Base-by-base conservation (phyloP, 257 asterid species). In the Solanum boliviense region DNA sequence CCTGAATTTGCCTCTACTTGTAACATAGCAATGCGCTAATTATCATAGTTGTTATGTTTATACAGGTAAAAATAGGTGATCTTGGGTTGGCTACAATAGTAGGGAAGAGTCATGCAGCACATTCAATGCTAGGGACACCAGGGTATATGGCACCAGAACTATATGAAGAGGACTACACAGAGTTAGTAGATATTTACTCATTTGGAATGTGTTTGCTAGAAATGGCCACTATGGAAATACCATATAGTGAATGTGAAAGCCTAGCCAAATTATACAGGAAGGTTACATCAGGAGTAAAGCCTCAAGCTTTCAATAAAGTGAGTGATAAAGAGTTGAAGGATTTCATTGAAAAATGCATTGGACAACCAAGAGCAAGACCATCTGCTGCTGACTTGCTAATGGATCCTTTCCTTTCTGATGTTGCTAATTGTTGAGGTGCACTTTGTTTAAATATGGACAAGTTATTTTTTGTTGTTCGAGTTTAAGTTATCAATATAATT, bases 111-210 rank as follows among this genome's bases (percentile, higher is more conserved):
- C 91, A 89, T 78, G 90, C 90, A 5, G 91, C 91, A n/a, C 90
- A 89, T 71, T 62, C 90, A 11, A 78, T 89, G 73, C 39, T 87
- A 23, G 91, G 91, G 21, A 89, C 90, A 70, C 91, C 91, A 12
- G 91, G 88, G 71, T 89, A 87, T 29, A 89, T 89, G 91, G 91
- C 91, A 16, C 91, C 91, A 60, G 91, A 89, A 35, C 88, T 89
- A 31, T 89, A 84, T 32, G 91, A 89, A 44, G 91, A 89, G 84
- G 86, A 87, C 79, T 89, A 89, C 81, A 89, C 87, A 27, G 91
- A 89, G 86, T 78, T 89, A 6, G 90, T 89, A 38, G 91, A 89
- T 56, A 87, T 87, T 46, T 89, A 89, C 76, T 87, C 91, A 11
- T 89, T 89, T 36, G 91, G 91, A 18, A 84, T 89, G 91, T 89